phyloP scores from a whole-genome alignment of 768 basidiomycete species.

The Lactarius trivialis region DNA sequence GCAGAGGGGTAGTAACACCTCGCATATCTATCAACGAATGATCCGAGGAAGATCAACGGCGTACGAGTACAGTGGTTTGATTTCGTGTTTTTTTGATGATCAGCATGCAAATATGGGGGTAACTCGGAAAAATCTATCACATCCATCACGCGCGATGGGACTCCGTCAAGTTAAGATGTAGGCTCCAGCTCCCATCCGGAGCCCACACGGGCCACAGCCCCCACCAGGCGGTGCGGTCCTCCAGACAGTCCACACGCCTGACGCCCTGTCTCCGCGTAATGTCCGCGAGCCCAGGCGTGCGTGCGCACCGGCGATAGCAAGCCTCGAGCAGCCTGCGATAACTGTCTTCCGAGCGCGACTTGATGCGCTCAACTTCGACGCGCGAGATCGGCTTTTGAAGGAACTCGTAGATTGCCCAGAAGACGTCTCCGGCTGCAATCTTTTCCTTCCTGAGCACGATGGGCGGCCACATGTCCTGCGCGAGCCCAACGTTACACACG shows the following conservation, averaged over 20 bases:
- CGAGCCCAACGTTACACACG: constrained; percentile 5
- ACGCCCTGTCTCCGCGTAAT: constrained; percentile 17
- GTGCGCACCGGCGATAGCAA: constrained; percentile 13
- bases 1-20: not conserved
- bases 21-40: not conserved
- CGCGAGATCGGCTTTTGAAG: constrained; percentile 14
- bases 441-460: constrained; percentile 11
- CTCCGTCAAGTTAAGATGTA: constrained; percentile 12
- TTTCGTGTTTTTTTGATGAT: not conserved
- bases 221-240: constrained; percentile 12
- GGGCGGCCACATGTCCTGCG: constrained; percentile 13
- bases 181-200: constrained; percentile 12
- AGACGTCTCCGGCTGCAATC: constrained; percentile 17
- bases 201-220: constrained; percentile 13
- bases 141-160: constrained; percentile 4
- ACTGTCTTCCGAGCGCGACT: not conserved
- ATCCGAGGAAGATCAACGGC: not conserved
- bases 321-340: constrained; percentile 6
- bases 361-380: constrained; percentile 9
- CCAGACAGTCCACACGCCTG: constrained; percentile 20
- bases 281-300: constrained; percentile 13
- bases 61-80: not conserved
- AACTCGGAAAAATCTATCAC: not conserved
- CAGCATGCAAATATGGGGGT: not conserved
- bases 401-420: constrained; percentile 20